These are phyloP conservation scores for Sphaerobolus stellatus DNA, from an alignment of 1,284 basidiomycete species.

Conservation along the genomic window DNA sequence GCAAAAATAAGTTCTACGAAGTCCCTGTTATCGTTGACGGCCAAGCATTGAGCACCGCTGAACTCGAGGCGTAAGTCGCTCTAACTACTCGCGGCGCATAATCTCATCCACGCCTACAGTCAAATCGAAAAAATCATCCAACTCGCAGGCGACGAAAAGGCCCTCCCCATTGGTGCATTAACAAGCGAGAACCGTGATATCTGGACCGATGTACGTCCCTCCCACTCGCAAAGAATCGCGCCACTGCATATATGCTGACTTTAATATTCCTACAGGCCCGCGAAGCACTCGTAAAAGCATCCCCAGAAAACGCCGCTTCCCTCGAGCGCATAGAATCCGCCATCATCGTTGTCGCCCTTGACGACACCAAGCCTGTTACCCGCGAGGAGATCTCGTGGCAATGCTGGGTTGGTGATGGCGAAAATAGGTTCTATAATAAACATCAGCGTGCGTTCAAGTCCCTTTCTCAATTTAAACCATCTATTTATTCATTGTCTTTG, in stretches of 20 bases:
- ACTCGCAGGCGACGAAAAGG: constrained; percentile 56
- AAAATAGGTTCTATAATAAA: constrained; percentile 97
- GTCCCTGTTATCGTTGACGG: constrained; percentile 72
- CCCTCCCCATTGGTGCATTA: constrained; percentile 75
- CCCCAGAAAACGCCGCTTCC: constrained; percentile 62
- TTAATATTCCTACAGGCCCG: constrained; percentile 49
- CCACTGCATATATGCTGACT: background rate
- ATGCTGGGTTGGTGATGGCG: constrained; percentile 90
- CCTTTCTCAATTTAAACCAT: background rate
- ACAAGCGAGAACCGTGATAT: constrained; percentile 88
- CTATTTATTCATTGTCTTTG: background rate
- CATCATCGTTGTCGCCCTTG: constrained; percentile 85
- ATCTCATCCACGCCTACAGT: constrained; percentile 32
- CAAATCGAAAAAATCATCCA: constrained; percentile 81
- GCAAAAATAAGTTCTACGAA: constrained; percentile 90
- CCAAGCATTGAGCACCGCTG: constrained; percentile 67
- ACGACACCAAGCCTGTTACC: constrained; percentile 77
- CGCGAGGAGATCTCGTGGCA: constrained; percentile 82
- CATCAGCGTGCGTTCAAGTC: constrained; percentile 73
- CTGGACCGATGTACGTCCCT: constrained; percentile 75
- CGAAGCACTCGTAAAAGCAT: constrained; percentile 62
- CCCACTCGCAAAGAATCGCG: background rate
- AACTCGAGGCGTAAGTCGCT: constrained; percentile 65
- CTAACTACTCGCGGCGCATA: background rate
- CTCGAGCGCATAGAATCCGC: constrained; percentile 87